Evolutionary conservation across 306 rosid species (phyloP), one percentile per base, ranked within the genome.

Genomic region (Lathyrus sativus): DNA sequence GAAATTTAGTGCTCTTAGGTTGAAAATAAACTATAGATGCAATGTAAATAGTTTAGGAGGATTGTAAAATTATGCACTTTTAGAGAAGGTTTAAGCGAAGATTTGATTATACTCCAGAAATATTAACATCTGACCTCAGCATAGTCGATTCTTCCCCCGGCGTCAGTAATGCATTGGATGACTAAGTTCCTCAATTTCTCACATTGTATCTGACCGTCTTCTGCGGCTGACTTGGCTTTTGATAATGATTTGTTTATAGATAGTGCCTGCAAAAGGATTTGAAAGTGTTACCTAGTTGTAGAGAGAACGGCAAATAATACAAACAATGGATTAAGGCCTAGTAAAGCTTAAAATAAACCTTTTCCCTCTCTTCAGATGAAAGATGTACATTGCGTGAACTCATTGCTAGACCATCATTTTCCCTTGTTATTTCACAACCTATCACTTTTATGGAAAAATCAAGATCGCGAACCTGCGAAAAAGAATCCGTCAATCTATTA

Each of bases 301-400:
- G 77, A 53, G 6, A 24, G 59, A 73, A 64, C 11, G 43, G 11
- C n/a, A 31, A 31, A 65, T 42, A 48, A 67, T 41, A 68, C 11
- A 7, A 45, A 74, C 61, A 67, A 6, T 22, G 48, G 43, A 70
- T 17, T 45, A 46, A 51, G 8, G 24, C 24, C 2, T 22, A 15
- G 49, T 51, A 49, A 11, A 50, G 28, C 43, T 19, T 28, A 71
- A 67, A n/a, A 33, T 2, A 73, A 17, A 93, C 99, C 96, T 88
- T 82, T 68, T 79, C 69, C 83, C 97, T 78, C 72, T 90, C 89
- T 84, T 84, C 84, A 14, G 81, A 84, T 54, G 89, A 84, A 74
- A 93, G 96, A 71, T 48, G 82, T 67, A 93, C 99, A 62, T 93
- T 93, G 66, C 99, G 92, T 0, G 97, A 93, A 77, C 99, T 87